These are phyloP conservation scores for Dianthus caryophyllus DNA, from an alignment of 148 eudicot species.

Conservation along the genomic window DNA sequence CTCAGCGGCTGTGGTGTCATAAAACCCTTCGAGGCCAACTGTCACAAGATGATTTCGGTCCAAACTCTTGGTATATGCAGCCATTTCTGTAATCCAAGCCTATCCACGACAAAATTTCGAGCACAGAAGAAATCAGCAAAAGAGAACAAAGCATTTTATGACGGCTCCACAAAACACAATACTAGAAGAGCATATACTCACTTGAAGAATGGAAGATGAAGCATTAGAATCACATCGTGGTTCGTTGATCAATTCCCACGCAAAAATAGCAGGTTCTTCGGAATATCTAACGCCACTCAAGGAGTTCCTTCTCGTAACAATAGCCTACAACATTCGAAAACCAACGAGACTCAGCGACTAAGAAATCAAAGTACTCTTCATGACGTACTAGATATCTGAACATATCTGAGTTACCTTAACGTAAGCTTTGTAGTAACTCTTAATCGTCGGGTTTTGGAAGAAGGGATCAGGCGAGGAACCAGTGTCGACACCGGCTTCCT, in stretches of 20 bases:
- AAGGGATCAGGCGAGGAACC: constrained; percentile 42
- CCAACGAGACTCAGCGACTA: not conserved
- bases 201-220: constrained; percentile 41
- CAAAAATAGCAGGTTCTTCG: constrained; percentile 54
- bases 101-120: constrained; percentile 3
- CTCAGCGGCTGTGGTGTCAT: constrained; percentile 25
- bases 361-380: not conserved
- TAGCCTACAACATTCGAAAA: constrained; percentile 30
- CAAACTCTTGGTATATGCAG: constrained; percentile 41
- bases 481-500: constrained; percentile 37
- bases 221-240: constrained; percentile 43
- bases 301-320: constrained; percentile 45
- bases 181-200: constrained; percentile 1
- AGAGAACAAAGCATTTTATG: too few relatives aligned
- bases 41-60: constrained; percentile 51
- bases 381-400: not conserved
- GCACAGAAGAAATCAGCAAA: not conserved
- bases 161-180: too few relatives aligned
- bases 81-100: constrained; percentile 59
- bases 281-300: constrained; percentile 42
- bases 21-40: constrained; percentile 53
- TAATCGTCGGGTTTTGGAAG: constrained; percentile 35
- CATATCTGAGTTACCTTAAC: constrained; percentile 34
- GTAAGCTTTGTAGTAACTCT: constrained; percentile 38
- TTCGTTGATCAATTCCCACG: constrained; percentile 57